Evolutionary conservation across 441 rosid species (phyloP), one percentile per base, ranked within the genome.

Genomic region (Gossypium aridum): DNA sequence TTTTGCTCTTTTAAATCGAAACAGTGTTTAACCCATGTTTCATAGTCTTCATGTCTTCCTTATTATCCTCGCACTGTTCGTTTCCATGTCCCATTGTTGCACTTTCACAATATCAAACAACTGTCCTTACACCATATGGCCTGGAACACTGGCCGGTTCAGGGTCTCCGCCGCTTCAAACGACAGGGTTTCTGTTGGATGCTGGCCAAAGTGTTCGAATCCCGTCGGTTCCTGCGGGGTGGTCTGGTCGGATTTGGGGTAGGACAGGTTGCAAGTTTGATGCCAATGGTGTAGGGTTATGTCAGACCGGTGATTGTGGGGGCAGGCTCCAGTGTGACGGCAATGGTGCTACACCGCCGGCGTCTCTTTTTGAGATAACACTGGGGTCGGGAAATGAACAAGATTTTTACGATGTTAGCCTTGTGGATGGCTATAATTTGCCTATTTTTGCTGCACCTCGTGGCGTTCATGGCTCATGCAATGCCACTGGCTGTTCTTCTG

Each of bases 171-270:
- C 25, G 55, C 53, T 65, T 10, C 70, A 49, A 2, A 39, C 55
- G 1, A 65, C 70, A 25, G 70, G 70, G 31, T 65, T 65, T n/a
- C 70, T 2, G 10, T 65, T 65, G 55, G 54, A 65, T 43, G 25
- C 31, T 0, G 55, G 70, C 10, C 54, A 19, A 43, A 65, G 70
- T 20, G 54, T 43, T 39, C 49, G 55, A 6, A 20, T 65, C 54
- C 83, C 91, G 5, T 76, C 90, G 0, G 56, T 75, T 71, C 79
- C 87, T 1, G 87, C 83, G 1, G 89, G 92, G 26, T 90, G 94
- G 94, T 90, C 92, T 1, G 94, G 92, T 62, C 84, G 94, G 25
- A 86, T 90, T 3, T 90, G 94, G 94, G 94, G 86, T 2, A 85
- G 94, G 71, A 90, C 92, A 0, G 91, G 91, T 28, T 90, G 94